Evolutionary conservation across 805 yeast species (phyloP).

Genomic region (Wickerhamiella azyma): DNA sequence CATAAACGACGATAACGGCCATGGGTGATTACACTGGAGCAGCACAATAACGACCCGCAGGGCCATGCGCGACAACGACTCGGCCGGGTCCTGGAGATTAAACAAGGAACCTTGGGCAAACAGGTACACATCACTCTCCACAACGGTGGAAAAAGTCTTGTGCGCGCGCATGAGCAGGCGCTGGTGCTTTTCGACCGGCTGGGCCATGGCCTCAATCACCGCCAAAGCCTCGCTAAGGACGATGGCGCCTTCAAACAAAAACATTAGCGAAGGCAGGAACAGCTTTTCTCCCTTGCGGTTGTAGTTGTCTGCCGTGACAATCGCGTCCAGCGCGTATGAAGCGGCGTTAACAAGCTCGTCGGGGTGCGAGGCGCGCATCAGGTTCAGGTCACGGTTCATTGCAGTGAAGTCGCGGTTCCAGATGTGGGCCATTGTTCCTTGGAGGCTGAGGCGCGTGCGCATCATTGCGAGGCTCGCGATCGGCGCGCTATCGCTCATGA

Average conservation of each 20-base stretch:
- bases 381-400: slow-evolving; percentile 24
- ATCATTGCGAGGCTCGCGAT: slow-evolving; percentile 28
- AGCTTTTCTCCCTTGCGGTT: slow-evolving; percentile 24
- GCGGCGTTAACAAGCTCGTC: slow-evolving; percentile 27
- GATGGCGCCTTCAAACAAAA: slow-evolving; percentile 27
- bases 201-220: slow-evolving; percentile 9
- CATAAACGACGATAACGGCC: slow-evolving; percentile 3
- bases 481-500: slow-evolving; percentile 32
- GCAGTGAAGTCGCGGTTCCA: slow-evolving; percentile 30
- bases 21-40: background rate
- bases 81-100: slow-evolving; percentile 1
- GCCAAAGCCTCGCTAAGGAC: slow-evolving; percentile 25
- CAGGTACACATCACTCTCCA: background rate
- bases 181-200: slow-evolving; percentile 15
- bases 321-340: slow-evolving; percentile 27
- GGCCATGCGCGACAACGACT: slow-evolving; percentile 4
- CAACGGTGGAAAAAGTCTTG: slow-evolving; percentile 9
- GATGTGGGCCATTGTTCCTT: slow-evolving; percentile 22
- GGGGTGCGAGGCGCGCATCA: slow-evolving; percentile 14
- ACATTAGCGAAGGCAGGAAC: slow-evolving; percentile 25
- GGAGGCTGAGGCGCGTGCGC: slow-evolving; percentile 26
- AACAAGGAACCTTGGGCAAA: slow-evolving; percentile 1
- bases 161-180: slow-evolving; percentile 16
- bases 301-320: slow-evolving; percentile 28
- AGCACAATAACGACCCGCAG: slow-evolving; percentile 1